Base-by-base conservation (phyloP, 257 asterid genomes). In the Salvia miltiorrhiza region DNA sequence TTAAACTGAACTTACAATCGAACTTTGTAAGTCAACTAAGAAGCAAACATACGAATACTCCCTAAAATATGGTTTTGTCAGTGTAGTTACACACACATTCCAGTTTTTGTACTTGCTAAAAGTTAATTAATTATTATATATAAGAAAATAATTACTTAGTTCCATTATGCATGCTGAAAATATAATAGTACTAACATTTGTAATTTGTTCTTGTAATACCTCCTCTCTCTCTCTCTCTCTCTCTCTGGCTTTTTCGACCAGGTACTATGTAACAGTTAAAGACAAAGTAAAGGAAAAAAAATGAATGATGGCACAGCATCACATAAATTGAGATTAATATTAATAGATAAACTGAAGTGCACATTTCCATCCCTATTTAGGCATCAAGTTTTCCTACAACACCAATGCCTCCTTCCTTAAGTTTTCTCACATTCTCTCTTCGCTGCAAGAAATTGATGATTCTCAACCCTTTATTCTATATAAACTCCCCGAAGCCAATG, bases 401-500 rank as follows among this genome's bases (percentile, higher is more conserved):
- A 78, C 76, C 76, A 76, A 77, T 83, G 81, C 80, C 93, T 85
- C 91, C 60, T 79, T 70, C 58, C 85, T 78, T 61, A 88, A 86
- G 93, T 84, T 73, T 88, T 79, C 87, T 88, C 69, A 73, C 77
- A 57, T 43, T 71, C 63, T 56, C 64, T 79, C 81, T 76, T 75
- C 70, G 62, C 56, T 73, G 74, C 87, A 85, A 87, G 91, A 81
- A 85, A 87, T 68, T 82, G 74, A 59, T 54, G 87, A 85, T 87
- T 85, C 95, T 81, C 33, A 28, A 13, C 61, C 45, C 61, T 57
- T 73, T 72, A 81, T 81, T 69, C 81, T 81, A 76, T 81, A 81
- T 79, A 84, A 63, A 75, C 67, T 19, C 61, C 37, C 17, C 10
- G 55, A 52, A 71, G 61, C 78, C 59, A 71, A 50, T 59, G 65